These are phyloP conservation scores for Phycomyces blakesleeanus DNA, from an alignment of 192 early-diverging fungal genomes.

Conservation along the genomic window DNA sequence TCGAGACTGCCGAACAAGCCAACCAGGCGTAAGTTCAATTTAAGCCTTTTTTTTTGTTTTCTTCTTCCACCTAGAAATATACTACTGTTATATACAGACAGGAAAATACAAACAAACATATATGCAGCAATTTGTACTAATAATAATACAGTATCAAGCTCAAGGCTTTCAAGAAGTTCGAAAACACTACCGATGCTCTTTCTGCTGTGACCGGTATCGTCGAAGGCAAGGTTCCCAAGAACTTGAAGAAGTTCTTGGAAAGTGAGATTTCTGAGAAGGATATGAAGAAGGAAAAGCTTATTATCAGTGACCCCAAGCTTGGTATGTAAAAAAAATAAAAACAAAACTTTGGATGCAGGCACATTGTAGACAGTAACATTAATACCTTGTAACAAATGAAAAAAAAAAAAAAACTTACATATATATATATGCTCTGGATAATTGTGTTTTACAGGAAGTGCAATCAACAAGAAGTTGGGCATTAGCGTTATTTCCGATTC, in stretches of 20 bases:
- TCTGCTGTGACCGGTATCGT: slow-evolving; percentile 90
- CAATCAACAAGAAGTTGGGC: slow-evolving; percentile 83
- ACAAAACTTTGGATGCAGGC: no score
- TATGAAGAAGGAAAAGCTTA: slow-evolving; percentile 87
- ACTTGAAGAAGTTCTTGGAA: slow-evolving; percentile 90
- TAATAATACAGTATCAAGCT: slow-evolving; percentile 87
- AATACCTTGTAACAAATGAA: no score
- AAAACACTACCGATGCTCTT: slow-evolving; percentile 96
- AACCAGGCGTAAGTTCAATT: slow-evolving; percentile 71
- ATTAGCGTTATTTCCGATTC: slow-evolving; percentile 83
- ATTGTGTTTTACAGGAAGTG: slow-evolving; percentile 51
- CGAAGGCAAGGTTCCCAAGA: slow-evolving; percentile 94
- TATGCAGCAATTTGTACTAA: no score
- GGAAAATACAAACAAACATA: no score
- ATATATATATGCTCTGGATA: no score
- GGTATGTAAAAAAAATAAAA: slow-evolving; percentile 44
- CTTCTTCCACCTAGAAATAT: no score
- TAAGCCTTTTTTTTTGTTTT: slow-evolving; percentile 7
- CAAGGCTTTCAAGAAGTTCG: slow-evolving; percentile 95
- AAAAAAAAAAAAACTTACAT: no score
- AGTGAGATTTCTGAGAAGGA: slow-evolving; percentile 81
- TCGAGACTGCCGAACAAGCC: slow-evolving; percentile 82
- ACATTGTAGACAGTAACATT: no score
- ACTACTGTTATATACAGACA: no score
- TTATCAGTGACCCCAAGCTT: slow-evolving; percentile 93